Base-by-base conservation (phyloP, 805 yeast genomes). In the Yarrowia sp. region DNA sequence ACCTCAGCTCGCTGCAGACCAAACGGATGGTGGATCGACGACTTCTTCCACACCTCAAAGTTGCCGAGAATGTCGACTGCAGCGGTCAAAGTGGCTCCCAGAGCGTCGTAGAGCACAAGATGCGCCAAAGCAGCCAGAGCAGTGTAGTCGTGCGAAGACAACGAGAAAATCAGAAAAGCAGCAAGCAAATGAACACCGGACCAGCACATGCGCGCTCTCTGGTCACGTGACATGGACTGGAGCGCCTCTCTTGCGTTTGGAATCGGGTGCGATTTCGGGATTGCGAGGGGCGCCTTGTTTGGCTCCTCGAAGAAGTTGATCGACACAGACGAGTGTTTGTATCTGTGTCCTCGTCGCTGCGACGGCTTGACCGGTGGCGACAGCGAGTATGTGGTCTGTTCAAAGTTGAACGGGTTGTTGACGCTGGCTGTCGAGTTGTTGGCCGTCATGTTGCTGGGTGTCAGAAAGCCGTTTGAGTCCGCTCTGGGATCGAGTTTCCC, bases 231-330 rank as follows among this genome's bases (percentile, higher is more conserved):
- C 63, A 90, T 77, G 63, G 90, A 85, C 21, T 78, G 78, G 31
- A 82, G 65, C 58, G 89, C 79, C 71, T 93, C 97, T 14, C 71
- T 70, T 14, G 81, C 68, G 41, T 78, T 86, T 1, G 97, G 97
- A 8, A 91, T 84, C 16, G 91, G 89, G 66, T 86, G 81, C 68
- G 81, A 80, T 33, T 81, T 81, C 0, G 91, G 89, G 16, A 85
- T 75, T 41, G 83, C 78, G 33, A 78, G 74, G 0, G 91, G 87
- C 4, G 87, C 85, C 35, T 85, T 78, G 39, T 79, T 83, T 1
- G 97, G 97, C 70, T 93, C 97, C 73, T 90, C 97, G 72, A 94
- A 93, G 71, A 93, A 81, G 72, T 93, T 92, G 94, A 93, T 88
- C 5, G 97, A 90, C 6, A 93, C 97, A 8, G 97, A 91, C 2